Evolutionary conservation across 768 basidiomycete genomes (phyloP).

Genomic region (Albatrellus ellisii): DNA sequence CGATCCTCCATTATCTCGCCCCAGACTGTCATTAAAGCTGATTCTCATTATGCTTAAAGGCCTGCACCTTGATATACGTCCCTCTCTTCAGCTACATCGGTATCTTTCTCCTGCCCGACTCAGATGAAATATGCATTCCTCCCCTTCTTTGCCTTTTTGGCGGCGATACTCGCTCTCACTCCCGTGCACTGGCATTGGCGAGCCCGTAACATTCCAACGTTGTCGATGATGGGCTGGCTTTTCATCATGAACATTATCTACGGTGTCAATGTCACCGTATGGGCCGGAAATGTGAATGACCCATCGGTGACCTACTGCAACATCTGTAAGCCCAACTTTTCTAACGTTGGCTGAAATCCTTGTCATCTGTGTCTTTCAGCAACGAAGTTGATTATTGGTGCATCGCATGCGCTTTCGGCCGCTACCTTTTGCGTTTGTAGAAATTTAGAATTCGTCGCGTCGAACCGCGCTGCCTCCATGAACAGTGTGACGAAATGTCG

Average conservation of each 20-base stretch:
- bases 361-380: conserved; percentile 1
- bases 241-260: conserved; percentile 20
- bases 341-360: background rate
- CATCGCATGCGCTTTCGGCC: background rate
- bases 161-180: conserved; percentile 14
- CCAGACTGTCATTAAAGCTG: too few relatives aligned
- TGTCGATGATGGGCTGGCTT: conserved; percentile 22
- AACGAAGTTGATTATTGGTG: background rate
- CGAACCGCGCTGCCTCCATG: background rate
- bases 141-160: conserved; percentile 18
- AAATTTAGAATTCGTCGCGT: background rate
- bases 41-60: background rate
- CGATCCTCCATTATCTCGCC: too few relatives aligned
- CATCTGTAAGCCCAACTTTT: conserved; percentile 18
- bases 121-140: conserved; percentile 13
- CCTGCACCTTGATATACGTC: too few relatives aligned
- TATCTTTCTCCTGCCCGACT: background rate
- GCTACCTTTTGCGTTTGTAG: conserved; percentile 1
- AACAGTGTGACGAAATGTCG: background rate
- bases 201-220: conserved; percentile 19
- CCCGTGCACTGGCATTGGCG: conserved; percentile 17
- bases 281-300: conserved; percentile 18
- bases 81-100: background rate
- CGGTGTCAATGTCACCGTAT: conserved; percentile 24
- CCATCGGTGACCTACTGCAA: conserved; percentile 24